phyloP scores from a whole-genome alignment of 192 early-diverging fungal species.

The Haplosporangium gracile region DNA sequence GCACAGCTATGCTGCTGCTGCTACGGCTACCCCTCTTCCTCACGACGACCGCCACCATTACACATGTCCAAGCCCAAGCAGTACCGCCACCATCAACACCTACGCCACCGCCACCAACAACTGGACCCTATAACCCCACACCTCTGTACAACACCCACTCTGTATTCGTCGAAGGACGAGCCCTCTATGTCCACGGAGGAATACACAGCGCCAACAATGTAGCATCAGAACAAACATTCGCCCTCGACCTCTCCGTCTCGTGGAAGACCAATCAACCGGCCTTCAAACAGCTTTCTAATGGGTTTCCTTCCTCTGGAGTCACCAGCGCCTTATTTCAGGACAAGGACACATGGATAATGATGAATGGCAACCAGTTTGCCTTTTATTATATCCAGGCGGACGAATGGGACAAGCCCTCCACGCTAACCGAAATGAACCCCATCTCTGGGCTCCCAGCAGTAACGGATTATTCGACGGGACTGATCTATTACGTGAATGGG shows the following conservation, averaged over 20 bases:
- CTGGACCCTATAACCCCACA: neutral
- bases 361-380: neutral
- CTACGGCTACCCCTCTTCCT: neutral
- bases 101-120: neutral
- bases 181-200: slow-evolving; percentile 10
- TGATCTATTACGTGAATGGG: slow-evolving; percentile 12
- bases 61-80: neutral
- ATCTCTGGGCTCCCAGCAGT: neutral
- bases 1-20: neutral
- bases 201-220: neutral
- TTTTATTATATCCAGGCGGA: neutral
- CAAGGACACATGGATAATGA: neutral
- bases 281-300: slow-evolving; percentile 8
- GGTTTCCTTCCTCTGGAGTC: neutral
- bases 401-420: neutral
- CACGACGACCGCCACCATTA: neutral
- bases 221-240: slow-evolving; percentile 5
- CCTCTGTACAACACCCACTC: neutral
- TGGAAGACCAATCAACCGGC: slow-evolving; percentile 15
- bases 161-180: neutral
- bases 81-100: neutral
- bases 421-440: neutral
- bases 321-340: neutral
- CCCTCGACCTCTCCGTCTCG: slow-evolving; percentile 22
- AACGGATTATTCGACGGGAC: slow-evolving; percentile 8